Evolutionary conservation across 371 early-diverging fungal genomes (phyloP), one percentile per base, ranked within the genome.

Genomic region (Mortierella sp.): DNA sequence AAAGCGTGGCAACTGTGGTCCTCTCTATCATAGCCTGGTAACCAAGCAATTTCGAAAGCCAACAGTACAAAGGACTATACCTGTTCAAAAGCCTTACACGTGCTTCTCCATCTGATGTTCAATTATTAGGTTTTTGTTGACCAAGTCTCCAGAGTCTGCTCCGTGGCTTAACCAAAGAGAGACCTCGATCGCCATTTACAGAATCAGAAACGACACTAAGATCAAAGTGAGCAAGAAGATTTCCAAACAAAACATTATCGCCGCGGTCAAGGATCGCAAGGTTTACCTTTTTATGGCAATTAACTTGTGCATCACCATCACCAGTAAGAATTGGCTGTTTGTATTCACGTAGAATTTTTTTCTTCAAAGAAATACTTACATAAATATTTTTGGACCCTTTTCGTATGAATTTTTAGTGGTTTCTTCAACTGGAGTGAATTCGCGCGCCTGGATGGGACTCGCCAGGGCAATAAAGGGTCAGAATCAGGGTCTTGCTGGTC

Each of bases 161-260:
- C 67, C 73, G 0, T 79, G 80, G 80, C 58, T 74, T 21, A 67
- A 74, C 41, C 74, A 74, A 43, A 55, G 79, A 21, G 74, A 78
- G 58, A 70, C 79, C 1, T 69, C 80, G 19, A 74, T 79, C 40
- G 74, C 80, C 32, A 64, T 70, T 28, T 79, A 70, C 43, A 53
- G 80, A 52, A 70, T 79, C 43, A 58, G 74, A 33, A 79, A 79
- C 45, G 80, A 79, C 52, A 79, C 74, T 1, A 74, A 79, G 69
- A 57, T 79, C 65, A 79, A 79, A 59, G 71, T 70, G 43, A 70
- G 40, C 28, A 38, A 65, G n/a, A 36, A 28, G n/a, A 74, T 79
- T 40, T 64, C 74, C n/a, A 62, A 45, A 24, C 41, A 64, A 2
- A 67, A 60, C n/a, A 67, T 74, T 32, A n/a, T 70, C 38, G 70